phyloP scores from a whole-genome alignment of 1,284 basidiomycete genomes.

The Schizophyllum commune region DNA sequence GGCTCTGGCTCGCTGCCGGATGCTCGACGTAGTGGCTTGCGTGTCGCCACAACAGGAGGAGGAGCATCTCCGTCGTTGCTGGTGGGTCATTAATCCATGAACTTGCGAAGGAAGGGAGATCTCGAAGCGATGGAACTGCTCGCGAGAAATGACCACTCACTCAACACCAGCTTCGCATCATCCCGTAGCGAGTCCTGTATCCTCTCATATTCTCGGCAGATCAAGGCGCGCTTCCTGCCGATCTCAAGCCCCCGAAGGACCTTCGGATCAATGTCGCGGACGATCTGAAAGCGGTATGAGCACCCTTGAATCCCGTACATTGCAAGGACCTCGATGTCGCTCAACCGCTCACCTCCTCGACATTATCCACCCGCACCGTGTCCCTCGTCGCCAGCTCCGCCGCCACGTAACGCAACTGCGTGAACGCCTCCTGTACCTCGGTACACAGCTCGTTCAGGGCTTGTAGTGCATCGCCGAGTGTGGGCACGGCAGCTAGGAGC shows the following conservation, averaged over 20 bases:
- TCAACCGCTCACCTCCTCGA: slow-evolving; percentile 59
- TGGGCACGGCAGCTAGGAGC: no score
- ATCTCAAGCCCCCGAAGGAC: slow-evolving; percentile 60
- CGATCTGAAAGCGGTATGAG: slow-evolving; percentile 33
- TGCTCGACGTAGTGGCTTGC: slow-evolving; percentile 54
- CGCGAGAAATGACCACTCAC: slow-evolving; percentile 28
- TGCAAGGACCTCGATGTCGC: background rate
- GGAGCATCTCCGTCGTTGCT: slow-evolving; percentile 78
- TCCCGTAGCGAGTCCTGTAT: slow-evolving; percentile 36
- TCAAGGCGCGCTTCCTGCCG: slow-evolving; percentile 56
- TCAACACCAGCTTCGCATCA: slow-evolving; percentile 46
- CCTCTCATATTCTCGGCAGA: slow-evolving; percentile 50
- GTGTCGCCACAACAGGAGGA: slow-evolving; percentile 85
- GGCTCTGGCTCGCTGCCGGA: slow-evolving; percentile 27
- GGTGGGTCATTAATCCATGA: slow-evolving; percentile 6
- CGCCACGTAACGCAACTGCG: slow-evolving; percentile 60
- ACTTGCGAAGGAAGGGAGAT: background rate
- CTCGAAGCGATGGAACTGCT: no score
- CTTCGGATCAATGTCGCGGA: slow-evolving; percentile 44
- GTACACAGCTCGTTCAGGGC: slow-evolving; percentile 57
- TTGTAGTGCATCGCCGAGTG: slow-evolving; percentile 68
- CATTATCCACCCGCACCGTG: slow-evolving; percentile 62
- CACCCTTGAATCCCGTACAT: background rate
- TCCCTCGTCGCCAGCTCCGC: slow-evolving; percentile 68
- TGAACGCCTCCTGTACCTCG: slow-evolving; percentile 53